phyloP scores from a whole-genome alignment of 495 filamentous ascomycete genomes.

The Xanthoparmelia taractica region DNA sequence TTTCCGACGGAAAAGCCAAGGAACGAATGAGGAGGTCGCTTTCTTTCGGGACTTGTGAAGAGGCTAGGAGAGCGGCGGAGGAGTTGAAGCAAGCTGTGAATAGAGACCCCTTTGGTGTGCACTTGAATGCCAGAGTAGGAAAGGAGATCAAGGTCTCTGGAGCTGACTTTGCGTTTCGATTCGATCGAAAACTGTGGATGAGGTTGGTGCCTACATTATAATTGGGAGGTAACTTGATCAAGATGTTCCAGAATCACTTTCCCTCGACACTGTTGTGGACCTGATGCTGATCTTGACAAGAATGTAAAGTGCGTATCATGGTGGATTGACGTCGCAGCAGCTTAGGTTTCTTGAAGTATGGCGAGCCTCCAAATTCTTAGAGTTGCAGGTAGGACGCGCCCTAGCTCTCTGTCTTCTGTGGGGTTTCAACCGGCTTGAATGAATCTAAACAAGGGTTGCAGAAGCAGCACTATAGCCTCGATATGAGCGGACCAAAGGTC shows the following conservation, averaged over 20 bases:
- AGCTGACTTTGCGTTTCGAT: slow-evolving; percentile 9
- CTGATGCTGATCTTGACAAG: slow-evolving; percentile 6
- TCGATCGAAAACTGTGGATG: slow-evolving; percentile 11
- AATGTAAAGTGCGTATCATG: not conserved
- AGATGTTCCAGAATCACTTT: not conserved
- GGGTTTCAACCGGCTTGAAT: not conserved
- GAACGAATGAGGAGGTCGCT: slow-evolving; percentile 6
- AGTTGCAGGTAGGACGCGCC: too few relatives aligned
- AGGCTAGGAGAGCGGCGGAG: slow-evolving; percentile 3
- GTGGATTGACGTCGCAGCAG: not conserved
- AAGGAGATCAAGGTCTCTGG: slow-evolving; percentile 1
- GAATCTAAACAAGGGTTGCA: not conserved
- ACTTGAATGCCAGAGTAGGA: not conserved
- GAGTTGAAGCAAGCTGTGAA: not conserved
- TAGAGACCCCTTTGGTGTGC: slow-evolving; percentile 2
- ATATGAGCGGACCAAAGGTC: not conserved
- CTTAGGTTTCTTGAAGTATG: not conserved
- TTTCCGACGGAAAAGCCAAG: slow-evolving; percentile 6
- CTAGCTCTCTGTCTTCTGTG: too few relatives aligned
- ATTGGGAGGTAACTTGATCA: slow-evolving; percentile 6
- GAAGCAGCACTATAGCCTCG: not conserved
- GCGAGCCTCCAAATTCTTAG: not conserved
- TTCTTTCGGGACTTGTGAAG: not conserved
- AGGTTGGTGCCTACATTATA: slow-evolving; percentile 7
- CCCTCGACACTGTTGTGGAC: not conserved